Evolutionary conservation across 2,329 filamentous ascomycete species (phyloP).

Genomic region (Bisporella sp.): DNA sequence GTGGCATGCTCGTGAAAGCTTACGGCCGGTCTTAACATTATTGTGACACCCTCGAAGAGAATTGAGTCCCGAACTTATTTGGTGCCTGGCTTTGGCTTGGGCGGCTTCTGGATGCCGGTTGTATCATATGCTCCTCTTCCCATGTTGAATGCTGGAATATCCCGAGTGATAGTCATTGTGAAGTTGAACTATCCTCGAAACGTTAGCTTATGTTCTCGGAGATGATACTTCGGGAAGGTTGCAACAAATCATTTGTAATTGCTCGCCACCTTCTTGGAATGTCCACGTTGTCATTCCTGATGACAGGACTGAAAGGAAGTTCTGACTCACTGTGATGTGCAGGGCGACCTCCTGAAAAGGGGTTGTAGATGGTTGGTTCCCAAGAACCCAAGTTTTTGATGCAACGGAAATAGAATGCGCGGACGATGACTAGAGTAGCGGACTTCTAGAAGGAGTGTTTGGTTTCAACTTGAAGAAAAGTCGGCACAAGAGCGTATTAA

Average conservation of each 20-base stretch:
- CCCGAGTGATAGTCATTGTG: slow-evolving; percentile 16
- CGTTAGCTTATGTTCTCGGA: background rate
- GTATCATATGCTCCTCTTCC: slow-evolving; percentile 46
- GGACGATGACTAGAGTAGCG: background rate
- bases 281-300: background rate
- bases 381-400: background rate
- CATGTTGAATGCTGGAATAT: slow-evolving; percentile 34
- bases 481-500: background rate
- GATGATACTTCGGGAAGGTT: background rate
- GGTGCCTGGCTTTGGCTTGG: slow-evolving; percentile 22
- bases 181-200: background rate
- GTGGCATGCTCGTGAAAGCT: slow-evolving; percentile 6
- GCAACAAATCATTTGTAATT: background rate
- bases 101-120: slow-evolving; percentile 41
- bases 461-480: background rate
- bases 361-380: background rate
- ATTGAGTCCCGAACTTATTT: too few species aligned
- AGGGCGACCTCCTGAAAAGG: background rate
- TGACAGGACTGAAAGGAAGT: background rate
- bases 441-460: background rate
- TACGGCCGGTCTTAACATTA: slow-evolving; percentile 8
- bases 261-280: background rate
- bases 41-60: too few species aligned
- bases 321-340: background rate
- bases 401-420: background rate